Evolutionary conservation across 2,329 filamentous ascomycete species (phyloP).

Genomic region (Claviceps purpurea): DNA sequence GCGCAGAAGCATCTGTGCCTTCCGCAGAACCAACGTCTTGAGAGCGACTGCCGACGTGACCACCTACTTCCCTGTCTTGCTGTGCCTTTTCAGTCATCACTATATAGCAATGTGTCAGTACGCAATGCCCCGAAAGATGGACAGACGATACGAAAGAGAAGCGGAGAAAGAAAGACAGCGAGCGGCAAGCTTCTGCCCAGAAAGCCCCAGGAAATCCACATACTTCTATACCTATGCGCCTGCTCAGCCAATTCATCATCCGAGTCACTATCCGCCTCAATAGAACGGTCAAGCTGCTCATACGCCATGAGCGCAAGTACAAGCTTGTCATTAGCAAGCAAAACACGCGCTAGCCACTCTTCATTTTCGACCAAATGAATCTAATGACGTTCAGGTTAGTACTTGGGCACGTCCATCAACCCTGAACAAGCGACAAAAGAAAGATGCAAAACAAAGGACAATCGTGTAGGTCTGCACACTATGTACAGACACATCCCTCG

Average conservation of each 20-base stretch:
- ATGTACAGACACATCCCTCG: neutral
- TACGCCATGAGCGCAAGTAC: slow-evolving; percentile 87
- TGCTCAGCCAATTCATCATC: slow-evolving; percentile 56
- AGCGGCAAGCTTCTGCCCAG: slow-evolving; percentile 8
- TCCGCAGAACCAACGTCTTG: slow-evolving; percentile 25
- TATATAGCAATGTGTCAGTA: slow-evolving; percentile 11
- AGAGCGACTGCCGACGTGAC: slow-evolving; percentile 21
- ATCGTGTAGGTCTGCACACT: too few relatives aligned
- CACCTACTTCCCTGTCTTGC: slow-evolving; percentile 20
- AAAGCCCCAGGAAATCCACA: neutral
- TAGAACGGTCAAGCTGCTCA: slow-evolving; percentile 80
- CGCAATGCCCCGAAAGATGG: neutral
- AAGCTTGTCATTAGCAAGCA: slow-evolving; percentile 94
- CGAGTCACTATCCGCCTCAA: slow-evolving; percentile 61
- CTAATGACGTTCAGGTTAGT: slow-evolving; percentile 19
- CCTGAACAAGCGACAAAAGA: too few relatives aligned
- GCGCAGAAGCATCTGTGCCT: slow-evolving; percentile 5
- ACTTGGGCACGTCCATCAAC: too few relatives aligned
- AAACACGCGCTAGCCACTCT: slow-evolving; percentile 78
- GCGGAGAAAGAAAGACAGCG: neutral
- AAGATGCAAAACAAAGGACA: too few relatives aligned
- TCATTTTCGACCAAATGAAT: slow-evolving; percentile 87
- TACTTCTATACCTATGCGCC: slow-evolving; percentile 50
- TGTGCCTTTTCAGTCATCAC: slow-evolving; percentile 41
- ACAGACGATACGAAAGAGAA: slow-evolving; percentile 4